Conservation (phyloP, 805 yeast genomes). For the Cyberlindnera mycetangii region DNA sequence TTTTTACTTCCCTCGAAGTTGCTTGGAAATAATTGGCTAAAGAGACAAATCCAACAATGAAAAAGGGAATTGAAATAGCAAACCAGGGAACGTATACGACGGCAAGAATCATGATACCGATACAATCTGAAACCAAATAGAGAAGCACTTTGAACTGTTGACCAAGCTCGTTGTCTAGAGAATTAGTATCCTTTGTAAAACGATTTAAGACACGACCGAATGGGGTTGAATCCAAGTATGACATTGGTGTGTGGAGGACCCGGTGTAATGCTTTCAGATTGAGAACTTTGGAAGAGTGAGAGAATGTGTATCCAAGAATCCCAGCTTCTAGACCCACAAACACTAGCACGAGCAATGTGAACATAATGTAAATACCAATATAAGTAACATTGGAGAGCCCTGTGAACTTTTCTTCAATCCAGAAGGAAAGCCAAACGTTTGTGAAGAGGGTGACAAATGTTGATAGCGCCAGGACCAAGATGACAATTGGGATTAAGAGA, state of each 20-base stretch:
- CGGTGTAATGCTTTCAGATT: constrained; percentile 50
- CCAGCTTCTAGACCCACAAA: constrained; percentile 41
- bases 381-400: constrained; percentile 47
- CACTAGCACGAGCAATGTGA: constrained; percentile 38
- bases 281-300: constrained; percentile 13
- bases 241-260: constrained; percentile 72
- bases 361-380: constrained; percentile 61
- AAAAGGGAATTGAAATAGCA: constrained; percentile 58
- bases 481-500: constrained; percentile 25
- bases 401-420: constrained; percentile 57
- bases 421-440: constrained; percentile 74
- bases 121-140: constrained; percentile 44
- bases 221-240: constrained; percentile 78
- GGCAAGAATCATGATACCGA: constrained; percentile 60
- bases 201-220: constrained; percentile 22
- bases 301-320: constrained; percentile 13
- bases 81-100: constrained; percentile 73
- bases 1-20: constrained; percentile 69
- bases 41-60: constrained; percentile 39
- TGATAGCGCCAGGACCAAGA: constrained; percentile 25
- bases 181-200: constrained; percentile 73
- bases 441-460: constrained; percentile 57
- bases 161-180: constrained; percentile 71
- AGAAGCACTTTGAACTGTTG: constrained; percentile 58
- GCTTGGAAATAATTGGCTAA: constrained; percentile 60